Evolutionary conservation across 164 flowering plant species (phyloP).

Genomic region (Magnolia sinica): DNA sequence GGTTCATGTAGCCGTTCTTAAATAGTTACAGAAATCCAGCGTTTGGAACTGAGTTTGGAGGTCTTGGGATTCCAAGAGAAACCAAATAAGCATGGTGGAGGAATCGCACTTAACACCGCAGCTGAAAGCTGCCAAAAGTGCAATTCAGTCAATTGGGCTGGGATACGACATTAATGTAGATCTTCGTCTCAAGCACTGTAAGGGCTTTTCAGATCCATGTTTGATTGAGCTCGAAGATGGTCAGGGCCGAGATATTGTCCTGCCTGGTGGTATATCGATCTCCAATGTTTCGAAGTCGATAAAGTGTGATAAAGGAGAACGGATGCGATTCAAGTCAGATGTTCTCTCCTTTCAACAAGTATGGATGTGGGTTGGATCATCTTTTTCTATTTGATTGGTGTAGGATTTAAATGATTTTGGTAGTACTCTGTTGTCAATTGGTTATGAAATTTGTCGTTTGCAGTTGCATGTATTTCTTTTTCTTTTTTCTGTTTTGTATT

Average conservation of each 20-base stretch:
- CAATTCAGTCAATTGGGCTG: slow-evolving; percentile 70
- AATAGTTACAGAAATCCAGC: not conserved
- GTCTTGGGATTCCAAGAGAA: not conserved
- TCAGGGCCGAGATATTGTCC: slow-evolving; percentile 49
- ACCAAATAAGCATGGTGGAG: slow-evolving; percentile 17
- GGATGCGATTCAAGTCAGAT: slow-evolving; percentile 82
- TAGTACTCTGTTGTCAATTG: not conserved
- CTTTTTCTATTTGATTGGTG: no score
- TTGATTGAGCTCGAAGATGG: slow-evolving; percentile 73
- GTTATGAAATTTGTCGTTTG: no score
- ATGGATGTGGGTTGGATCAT: not conserved
- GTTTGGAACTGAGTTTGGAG: not conserved
- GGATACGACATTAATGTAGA: slow-evolving; percentile 79
- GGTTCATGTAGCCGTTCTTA: no score
- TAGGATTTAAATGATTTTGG: not conserved
- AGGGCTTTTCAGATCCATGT: slow-evolving; percentile 40
- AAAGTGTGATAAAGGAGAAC: slow-evolving; percentile 94
- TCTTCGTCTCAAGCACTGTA: slow-evolving; percentile 76
- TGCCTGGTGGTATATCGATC: slow-evolving; percentile 71
- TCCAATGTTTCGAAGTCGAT: slow-evolving; percentile 67
- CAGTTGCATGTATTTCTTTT: not conserved
- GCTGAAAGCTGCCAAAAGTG: slow-evolving; percentile 64
- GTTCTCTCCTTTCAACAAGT: slow-evolving; percentile 91
- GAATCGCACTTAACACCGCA: slow-evolving; percentile 55
- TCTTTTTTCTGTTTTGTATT: not conserved